Evolutionary conservation across 495 filamentous ascomycete species (phyloP), one percentile per base, ranked within the genome.

Genomic region (Podospora pseudopauciseta): DNA sequence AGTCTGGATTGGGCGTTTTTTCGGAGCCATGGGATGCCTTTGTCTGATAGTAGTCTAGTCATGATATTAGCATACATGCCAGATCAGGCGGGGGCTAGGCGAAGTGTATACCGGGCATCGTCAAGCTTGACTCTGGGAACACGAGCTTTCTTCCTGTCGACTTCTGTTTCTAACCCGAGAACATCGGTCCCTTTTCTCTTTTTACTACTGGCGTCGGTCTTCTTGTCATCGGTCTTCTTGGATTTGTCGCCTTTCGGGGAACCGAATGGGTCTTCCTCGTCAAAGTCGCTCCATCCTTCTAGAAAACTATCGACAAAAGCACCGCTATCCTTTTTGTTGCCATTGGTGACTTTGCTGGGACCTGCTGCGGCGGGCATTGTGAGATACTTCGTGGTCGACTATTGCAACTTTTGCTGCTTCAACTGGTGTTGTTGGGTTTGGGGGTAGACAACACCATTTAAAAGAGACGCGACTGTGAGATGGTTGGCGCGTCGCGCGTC

Each of bases 71-170:
- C 20, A 5, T 20, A 28, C 19, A 39, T 13, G 2, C 15, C 7
- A 16, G 56, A 6, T 54, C 4, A 26, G 32, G 30, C 5, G 2
- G 1, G 60, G 19, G 4, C 3, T 13, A 32, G 7, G 15, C 2
- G 9, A 64, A 18, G 9, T 28, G 56, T 82, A 66, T 75, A 93
- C 90, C 90, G 86, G 55, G 80, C 75, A 70, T 96, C 93, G 74
- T 99, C 96, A 58, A 99, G 79, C 77, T 97, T 99, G 0, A 93
- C 90, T 64, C 86, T 81, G 6, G 92, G 90, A 20, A 81, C 86
- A 70, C 92, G 84, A 4, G 80, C 73, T 73, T 89, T 91, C 78
- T 89, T 94, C 5, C 83, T 85, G 70, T 90, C 90, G 69, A 99
- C 85, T 72, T 97, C 92, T 70, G 94, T 89, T 66, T 98, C 94